These are phyloP conservation scores for Mollisia scopiformis DNA, from an alignment of 2,329 filamentous ascomycete species.

Conservation along the genomic window DNA sequence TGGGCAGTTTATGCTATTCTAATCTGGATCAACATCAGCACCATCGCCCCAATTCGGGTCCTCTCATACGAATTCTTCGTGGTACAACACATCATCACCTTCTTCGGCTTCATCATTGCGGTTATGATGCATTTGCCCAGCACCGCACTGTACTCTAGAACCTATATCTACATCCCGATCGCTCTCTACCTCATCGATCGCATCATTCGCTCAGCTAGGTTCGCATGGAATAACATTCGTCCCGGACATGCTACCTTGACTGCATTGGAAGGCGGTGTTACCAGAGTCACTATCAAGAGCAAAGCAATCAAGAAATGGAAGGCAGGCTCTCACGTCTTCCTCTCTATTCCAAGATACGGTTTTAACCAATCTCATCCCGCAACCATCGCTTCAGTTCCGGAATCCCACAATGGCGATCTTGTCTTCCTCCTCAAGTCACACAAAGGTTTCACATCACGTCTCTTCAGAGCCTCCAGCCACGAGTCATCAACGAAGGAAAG, in stretches of 20 bases:
- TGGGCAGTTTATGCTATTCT: conserved; percentile 67
- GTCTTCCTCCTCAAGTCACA: conserved; percentile 62
- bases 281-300: conserved; percentile 39
- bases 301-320: conserved; percentile 40
- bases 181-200: conserved; percentile 29
- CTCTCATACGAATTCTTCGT: conserved; percentile 72
- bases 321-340: conserved; percentile 60
- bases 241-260: conserved; percentile 31
- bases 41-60: conserved; percentile 64
- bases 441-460: conserved; percentile 57
- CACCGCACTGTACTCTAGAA: conserved; percentile 35
- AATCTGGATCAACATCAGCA: conserved; percentile 66
- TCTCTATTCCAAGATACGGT: conserved; percentile 60
- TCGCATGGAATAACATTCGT: conserved; percentile 37
- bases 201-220: conserved; percentile 32
- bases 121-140: conserved; percentile 39
- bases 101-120: conserved; percentile 40
- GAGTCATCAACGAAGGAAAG: conserved; percentile 17
- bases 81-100: conserved; percentile 64
- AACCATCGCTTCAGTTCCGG: conserved; percentile 58
- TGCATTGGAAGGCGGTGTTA: conserved; percentile 39
- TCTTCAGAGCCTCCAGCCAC: conserved; percentile 47
- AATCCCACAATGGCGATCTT: conserved; percentile 58
- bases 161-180: conserved; percentile 34
- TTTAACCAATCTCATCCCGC: conserved; percentile 61